Evolutionary conservation across 202 grass and related monocot species (phyloP).

Genomic region (Saccharum hybrid): DNA sequence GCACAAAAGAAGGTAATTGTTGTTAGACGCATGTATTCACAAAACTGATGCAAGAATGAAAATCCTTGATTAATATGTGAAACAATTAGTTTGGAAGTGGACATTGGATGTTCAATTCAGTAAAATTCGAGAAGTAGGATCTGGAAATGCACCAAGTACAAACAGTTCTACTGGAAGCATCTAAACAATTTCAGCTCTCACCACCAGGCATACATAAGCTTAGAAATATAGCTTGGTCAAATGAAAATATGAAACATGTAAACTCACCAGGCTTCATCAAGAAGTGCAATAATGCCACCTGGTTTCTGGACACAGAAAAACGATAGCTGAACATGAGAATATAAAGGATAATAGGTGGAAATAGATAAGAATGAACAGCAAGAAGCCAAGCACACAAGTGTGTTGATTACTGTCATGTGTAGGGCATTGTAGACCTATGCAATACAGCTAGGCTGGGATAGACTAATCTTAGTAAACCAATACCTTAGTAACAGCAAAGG

Average conservation of each 20-base stretch:
- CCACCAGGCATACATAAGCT: slow-evolving; percentile 28
- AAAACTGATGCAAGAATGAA: slow-evolving; percentile 31
- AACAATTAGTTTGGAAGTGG: slow-evolving; percentile 34
- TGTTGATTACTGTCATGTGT: slow-evolving; percentile 28
- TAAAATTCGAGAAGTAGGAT: slow-evolving; percentile 13
- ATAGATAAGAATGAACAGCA: slow-evolving; percentile 27
- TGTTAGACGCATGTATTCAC: slow-evolving; percentile 43
- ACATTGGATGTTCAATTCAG: slow-evolving; percentile 22
- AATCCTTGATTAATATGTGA: slow-evolving; percentile 30
- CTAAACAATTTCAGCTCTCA: slow-evolving; percentile 34
- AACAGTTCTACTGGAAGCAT: slow-evolving; percentile 35
- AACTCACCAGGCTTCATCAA: slow-evolving; percentile 97
- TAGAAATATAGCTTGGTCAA: slow-evolving; percentile 10
- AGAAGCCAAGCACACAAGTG: slow-evolving; percentile 17
- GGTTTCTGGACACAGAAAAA: slow-evolving; percentile 88
- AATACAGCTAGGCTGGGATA: slow-evolving; percentile 25
- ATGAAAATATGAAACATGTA: slow-evolving; percentile 28
- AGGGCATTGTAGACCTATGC: slow-evolving; percentile 13
- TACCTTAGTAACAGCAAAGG: not conserved
- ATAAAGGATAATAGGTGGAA: slow-evolving; percentile 35
- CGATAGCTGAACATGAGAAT: slow-evolving; percentile 29
- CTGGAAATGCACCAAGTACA: slow-evolving; percentile 14
- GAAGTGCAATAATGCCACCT: slow-evolving; percentile 89
- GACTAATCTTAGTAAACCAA: not conserved
- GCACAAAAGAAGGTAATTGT: slow-evolving; percentile 36